Evolutionary conservation across 805 yeast species (phyloP), one percentile per base, ranked within the genome.

Genomic region (Wickerhamomyces alni): DNA sequence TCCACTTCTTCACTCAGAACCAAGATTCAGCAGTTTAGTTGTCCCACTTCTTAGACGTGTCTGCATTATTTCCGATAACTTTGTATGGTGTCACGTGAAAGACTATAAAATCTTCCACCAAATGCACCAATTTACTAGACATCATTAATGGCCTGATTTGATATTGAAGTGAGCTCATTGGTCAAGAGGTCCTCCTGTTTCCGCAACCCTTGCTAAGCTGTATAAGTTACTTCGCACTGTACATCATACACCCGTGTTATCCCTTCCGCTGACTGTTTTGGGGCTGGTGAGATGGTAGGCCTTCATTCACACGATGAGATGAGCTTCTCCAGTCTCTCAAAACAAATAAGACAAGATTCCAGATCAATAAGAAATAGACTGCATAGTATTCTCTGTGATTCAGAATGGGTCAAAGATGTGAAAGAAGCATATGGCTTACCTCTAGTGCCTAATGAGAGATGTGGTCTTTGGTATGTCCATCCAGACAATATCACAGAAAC

Each of bases 391-490:
- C 45, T 75, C 1, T 66, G 70, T 30, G 96, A 88, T 52, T 59
- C 77, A 6, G 36, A 55, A 13, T 84, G 75, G 57, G 70, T 84
- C 1, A 44, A 50, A 8, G 52, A 58, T 2, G 75, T 77, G 1
- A 46, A 51, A 1, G 51, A 59, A 0, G 48, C 65, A 0, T 70
- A 60, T 45, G 37, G 30, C 8, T 38, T 53, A 12, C 82, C 83
- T 7, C 35, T 76, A 8, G 57, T 80, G 2, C 83, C 95, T 5
- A 88, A 88, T 57, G 91, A 84, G 56, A 62, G 96, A 37, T 87
- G 96, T 59, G 96, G 96, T 0, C 54, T 75, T 12, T 88, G 96
- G 96, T 88, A 88, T 50, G 75, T 81, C 4, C 66, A 73, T 0
- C 78, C 83, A 0, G 40, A 44, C 0, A 34, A 47, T 0, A 63